Percentiles rank a stretch among this genome's conserved stretches.
These are phyloP conservation scores for Nannizzia gypsea DNA, from an alignment of 2,329 filamentous ascomycete species.

Conservation along the genomic window DNA sequence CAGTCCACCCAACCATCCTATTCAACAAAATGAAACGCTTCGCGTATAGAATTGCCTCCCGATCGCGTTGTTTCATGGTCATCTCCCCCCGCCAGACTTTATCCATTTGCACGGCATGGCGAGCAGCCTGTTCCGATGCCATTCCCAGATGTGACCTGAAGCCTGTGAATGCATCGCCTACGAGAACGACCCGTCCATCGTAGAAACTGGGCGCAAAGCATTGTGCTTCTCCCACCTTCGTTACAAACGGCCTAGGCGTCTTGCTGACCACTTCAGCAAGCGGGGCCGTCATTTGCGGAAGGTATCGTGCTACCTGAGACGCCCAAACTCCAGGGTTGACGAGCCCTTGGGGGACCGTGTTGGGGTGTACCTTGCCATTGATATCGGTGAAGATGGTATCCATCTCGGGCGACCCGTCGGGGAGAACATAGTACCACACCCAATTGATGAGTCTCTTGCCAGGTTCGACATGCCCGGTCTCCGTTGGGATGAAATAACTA, in stretches of 20 bases:
- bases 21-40: neutral
- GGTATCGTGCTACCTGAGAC: neutral
- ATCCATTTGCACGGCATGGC: neutral
- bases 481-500: neutral
- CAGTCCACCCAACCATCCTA: neutral
- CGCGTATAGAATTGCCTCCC: neutral
- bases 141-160: conserved; percentile 1
- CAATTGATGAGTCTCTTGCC: neutral
- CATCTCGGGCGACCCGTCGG: neutral
- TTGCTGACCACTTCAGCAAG: neutral
- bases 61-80: neutral
- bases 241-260: neutral
- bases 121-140: neutral
- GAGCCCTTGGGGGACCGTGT: neutral
- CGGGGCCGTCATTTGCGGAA: neutral
- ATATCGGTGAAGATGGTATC: neutral
- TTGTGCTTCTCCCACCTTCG: neutral
- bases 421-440: neutral
- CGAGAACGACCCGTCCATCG: neutral
- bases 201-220: neutral
- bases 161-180: neutral
- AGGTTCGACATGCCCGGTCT: neutral
- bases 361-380: neutral
- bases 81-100: neutral
- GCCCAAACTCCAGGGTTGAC: neutral